phyloP scores from a whole-genome alignment of 2,329 filamentous ascomycete genomes.

The Laburnicola sp. region DNA sequence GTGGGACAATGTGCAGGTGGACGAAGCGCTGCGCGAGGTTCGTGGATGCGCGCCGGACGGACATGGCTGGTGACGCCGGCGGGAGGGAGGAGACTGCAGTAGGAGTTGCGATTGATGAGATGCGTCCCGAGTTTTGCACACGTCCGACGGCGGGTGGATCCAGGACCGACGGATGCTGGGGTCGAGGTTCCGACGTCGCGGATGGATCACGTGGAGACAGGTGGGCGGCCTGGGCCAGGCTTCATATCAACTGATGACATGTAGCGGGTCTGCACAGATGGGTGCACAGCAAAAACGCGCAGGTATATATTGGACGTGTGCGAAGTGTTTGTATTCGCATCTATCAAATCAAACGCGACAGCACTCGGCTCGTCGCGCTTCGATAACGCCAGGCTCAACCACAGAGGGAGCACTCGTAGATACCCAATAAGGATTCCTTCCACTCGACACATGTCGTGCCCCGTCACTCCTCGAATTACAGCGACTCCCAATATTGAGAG shows the following conservation, averaged over 20 bases:
- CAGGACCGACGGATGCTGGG: not conserved
- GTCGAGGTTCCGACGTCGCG: not conserved
- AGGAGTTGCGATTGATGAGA: conserved; percentile 3
- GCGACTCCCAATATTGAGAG: conserved; percentile 1
- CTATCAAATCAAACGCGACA: conserved; percentile 12
- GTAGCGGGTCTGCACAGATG: no score
- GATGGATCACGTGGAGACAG: conserved; percentile 20
- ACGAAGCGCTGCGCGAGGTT: conserved; percentile 48
- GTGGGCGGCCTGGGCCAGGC: no score
- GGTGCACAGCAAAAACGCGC: not conserved
- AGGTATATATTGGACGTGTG: not conserved
- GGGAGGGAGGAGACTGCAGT: conserved; percentile 7
- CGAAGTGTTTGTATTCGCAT: conserved; percentile 1
- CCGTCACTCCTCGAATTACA: not conserved
- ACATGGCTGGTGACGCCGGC: conserved; percentile 26
- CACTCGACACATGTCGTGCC: not conserved
- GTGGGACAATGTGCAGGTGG: conserved; percentile 53
- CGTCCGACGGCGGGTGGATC: conserved; percentile 3
- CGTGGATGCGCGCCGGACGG: conserved; percentile 28
- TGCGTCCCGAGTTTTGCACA: not conserved
- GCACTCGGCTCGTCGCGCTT: conserved; percentile 16
- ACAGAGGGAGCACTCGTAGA: conserved; percentile 32
- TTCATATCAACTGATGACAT: no score
- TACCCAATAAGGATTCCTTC: not conserved
- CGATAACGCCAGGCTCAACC: conserved; percentile 39